Evolutionary conservation across 805 yeast genomes (phyloP).

Genomic region (Yarrowia yakushimensis): DNA sequence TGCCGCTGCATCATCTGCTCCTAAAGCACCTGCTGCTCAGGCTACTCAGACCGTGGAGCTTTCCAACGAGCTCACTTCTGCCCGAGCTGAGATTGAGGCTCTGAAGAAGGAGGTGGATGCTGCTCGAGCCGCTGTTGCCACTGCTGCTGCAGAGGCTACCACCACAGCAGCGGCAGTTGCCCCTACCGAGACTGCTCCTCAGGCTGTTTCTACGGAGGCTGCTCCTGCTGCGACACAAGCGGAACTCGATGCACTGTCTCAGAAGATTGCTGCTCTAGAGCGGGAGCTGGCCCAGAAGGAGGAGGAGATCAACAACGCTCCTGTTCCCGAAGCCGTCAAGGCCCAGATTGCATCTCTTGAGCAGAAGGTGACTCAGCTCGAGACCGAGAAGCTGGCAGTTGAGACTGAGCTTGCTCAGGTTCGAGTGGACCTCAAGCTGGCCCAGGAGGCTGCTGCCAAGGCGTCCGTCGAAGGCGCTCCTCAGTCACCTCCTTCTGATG

Average conservation of each 20-base stretch:
- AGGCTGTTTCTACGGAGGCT: too few species aligned
- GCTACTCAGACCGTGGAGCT: not conserved
- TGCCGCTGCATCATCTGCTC: not conserved
- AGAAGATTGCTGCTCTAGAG: constrained; percentile 33
- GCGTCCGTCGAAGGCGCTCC: not conserved
- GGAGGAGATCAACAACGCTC: constrained; percentile 28
- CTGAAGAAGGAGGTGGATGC: constrained; percentile 20
- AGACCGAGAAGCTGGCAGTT: constrained; percentile 25
- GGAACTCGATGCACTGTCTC: constrained; percentile 29
- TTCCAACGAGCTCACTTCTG: not conserved
- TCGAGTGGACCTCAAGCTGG: constrained; percentile 28
- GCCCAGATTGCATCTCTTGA: constrained; percentile 3
- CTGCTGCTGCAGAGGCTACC: not conserved
- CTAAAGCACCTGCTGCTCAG: not conserved
- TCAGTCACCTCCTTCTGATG: constrained; percentile 25
- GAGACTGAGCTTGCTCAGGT: constrained; percentile 23
- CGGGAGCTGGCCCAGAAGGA: constrained; percentile 29
- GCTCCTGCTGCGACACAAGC: not conserved
- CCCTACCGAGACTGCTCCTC: constrained; percentile 9
- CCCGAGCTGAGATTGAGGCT: constrained; percentile 13
- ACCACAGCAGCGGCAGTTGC: not conserved
- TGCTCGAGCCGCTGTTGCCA: not conserved
- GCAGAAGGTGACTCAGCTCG: constrained; percentile 22
- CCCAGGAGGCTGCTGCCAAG: constrained; percentile 25
- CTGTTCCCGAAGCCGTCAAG: constrained; percentile 11